Evolutionary conservation across 2,329 filamentous ascomycete genomes (phyloP), one percentile per base, ranked within the genome.

Genomic region (Hirsutella minnesotensis): DNA sequence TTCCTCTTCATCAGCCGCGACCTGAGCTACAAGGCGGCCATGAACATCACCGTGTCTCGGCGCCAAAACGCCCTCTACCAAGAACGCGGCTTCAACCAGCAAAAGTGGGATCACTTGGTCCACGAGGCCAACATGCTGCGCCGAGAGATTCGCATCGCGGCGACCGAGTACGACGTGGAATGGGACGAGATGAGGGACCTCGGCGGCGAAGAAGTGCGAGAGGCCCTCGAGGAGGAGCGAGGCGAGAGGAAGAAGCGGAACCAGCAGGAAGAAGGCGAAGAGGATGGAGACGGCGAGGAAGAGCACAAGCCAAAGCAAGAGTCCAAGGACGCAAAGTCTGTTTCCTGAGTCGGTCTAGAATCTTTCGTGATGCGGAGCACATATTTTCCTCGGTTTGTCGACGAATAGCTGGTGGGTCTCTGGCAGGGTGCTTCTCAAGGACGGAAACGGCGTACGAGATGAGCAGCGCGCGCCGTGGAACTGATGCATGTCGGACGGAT

Each of bases 1-100:
- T 95, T 95, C 59, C 67, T 95, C 12, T 94, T 89, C 63, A 86
- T 95, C 66, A 94, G 89, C 64, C 78, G 85, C 18, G 88, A 95
- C 62, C 80, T 94, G 10, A 86, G 79, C 49, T 95, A 95, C 67
- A 81, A 84, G 51, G 82, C 82, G 3, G 87, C 89, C 22, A 79
- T 95, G 66, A 89, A 94, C 58, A 73, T 94, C 42, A 95, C 89
- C 7, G 83, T 95, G 31, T 86, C 78, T 31, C 73, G 79, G 30
- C 75, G 88, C 5, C 88, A 94, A 62, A 73, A 76, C 43, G 77
- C 80, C 41, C 67, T 95, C 10, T 95, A 95, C 58, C 72, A 83
- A 51, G 67, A 72, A 36, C 77, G 79, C 10, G 86, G 86, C 0
- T 86, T 95, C 51, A 81, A 95, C 55, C 59, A 85, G 19, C 68